Percentiles rank a stretch among this genome's conserved stretches.
Conservation (phyloP, 2,329 filamentous ascomycete species). For the Pseudogymnoascus sp. region DNA sequence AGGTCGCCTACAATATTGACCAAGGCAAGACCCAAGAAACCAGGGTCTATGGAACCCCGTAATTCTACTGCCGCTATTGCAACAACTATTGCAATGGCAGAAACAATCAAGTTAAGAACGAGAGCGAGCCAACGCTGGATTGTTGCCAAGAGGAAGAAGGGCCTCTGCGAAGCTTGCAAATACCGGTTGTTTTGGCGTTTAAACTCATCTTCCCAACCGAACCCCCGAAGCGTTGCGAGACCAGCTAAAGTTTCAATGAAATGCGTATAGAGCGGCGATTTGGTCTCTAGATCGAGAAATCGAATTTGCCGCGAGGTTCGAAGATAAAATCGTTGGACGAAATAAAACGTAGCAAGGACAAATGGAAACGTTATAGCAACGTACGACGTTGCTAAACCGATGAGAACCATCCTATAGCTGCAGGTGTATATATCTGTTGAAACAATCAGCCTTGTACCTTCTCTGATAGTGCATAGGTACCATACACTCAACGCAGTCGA, state of each 20-base stretch:
- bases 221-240: slow-evolving; percentile 39
- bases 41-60: slow-evolving; percentile 10
- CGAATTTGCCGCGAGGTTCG: slow-evolving; percentile 45
- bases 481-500: slow-evolving; percentile 13
- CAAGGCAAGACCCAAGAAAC: slow-evolving; percentile 29
- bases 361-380: slow-evolving; percentile 22
- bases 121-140: slow-evolving; percentile 41
- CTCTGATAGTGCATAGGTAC: neutral
- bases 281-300: slow-evolving; percentile 40
- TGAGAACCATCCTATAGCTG: slow-evolving; percentile 30
- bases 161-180: slow-evolving; percentile 37
- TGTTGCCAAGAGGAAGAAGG: slow-evolving; percentile 38
- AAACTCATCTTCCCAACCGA: slow-evolving; percentile 33
- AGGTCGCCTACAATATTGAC: slow-evolving; percentile 36
- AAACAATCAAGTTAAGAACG: slow-evolving; percentile 38
- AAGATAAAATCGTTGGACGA: slow-evolving; percentile 37
- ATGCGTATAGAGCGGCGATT: slow-evolving; percentile 40
- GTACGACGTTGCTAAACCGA: slow-evolving; percentile 29
- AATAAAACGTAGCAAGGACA: slow-evolving; percentile 15
- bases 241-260: slow-evolving; percentile 41
- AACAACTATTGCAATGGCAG: slow-evolving; percentile 25
- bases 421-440: neutral
- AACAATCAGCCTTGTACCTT: neutral
- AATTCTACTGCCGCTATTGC: slow-evolving; percentile 23
- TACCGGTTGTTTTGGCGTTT: slow-evolving; percentile 11